Evolutionary conservation across 2,329 filamentous ascomycete species (phyloP), one percentile per base, ranked within the genome.

Genomic region (Colletotrichum endophyticum): DNA sequence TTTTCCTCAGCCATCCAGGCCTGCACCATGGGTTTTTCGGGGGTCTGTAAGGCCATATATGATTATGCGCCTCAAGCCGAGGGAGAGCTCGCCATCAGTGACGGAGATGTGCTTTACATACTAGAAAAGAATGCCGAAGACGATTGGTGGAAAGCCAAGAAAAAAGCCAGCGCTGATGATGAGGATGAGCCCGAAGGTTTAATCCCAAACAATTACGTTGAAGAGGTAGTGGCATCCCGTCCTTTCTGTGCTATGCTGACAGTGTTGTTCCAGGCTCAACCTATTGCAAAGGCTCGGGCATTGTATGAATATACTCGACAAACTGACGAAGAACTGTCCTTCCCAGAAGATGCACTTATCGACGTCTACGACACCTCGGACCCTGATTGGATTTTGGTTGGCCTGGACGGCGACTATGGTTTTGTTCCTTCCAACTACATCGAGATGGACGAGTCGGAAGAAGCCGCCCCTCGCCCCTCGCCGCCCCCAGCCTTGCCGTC

Each of bases 401-500:
- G 96, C 22, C 88, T 94, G 61, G 93, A 96, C 79, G 92, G 92
- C 70, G 95, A 98, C 79, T 99, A 93, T 87, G 97, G 97, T 66
- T 99, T 99, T 85, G 97, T 95, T 70, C 97, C 97, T 5, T 92
- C 96, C 76, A 99, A 99, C 85, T 99, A 99, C 84, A 98, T 99
- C 79, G 95, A 99, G 79, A 85, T 95, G 68, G 85, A 88, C 63
- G 89, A 90, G 56, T 84, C 84, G 32, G 82, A 80, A 8, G 80
- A 81, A 12, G 82, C 86, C 34, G 85, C 87, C 36, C 86, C 56
- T n/a, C 64, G 44, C 34, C 81, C 39, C 57, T 85, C 70, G 9
- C 64, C 84, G 34, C 88, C 84, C 44, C 87, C 87, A 30, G 72
- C 74, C 71, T 77, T 79, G 16, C 80, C 78, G 34, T 72, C 70